phyloP scores from a whole-genome alignment of 495 filamentous ascomycete genomes.

The Hypoxylon lenormandii region DNA sequence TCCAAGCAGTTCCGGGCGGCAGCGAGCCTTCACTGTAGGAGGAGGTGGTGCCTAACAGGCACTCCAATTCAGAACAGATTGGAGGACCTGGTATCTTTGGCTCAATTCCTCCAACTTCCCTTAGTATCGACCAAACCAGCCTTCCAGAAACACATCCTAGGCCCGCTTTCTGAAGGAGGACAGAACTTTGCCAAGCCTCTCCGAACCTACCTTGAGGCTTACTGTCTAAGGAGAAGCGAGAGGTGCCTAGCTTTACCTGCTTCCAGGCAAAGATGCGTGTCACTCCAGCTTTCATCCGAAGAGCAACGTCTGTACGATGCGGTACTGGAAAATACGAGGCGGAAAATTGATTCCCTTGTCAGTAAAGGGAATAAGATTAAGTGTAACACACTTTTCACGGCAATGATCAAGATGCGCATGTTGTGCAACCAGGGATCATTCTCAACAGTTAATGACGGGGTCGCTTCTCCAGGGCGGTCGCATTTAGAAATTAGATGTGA shows the following conservation, averaged over 20 bases:
- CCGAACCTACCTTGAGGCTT: too few relatives aligned
- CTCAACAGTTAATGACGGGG: constrained; percentile 19
- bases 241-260: too few relatives aligned
- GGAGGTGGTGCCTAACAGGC: constrained; percentile 85
- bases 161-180: neutral
- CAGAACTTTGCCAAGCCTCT: neutral
- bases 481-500: too few relatives aligned
- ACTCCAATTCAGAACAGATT: constrained; percentile 82
- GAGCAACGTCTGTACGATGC: neutral
- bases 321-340: neutral
- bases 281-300: neutral
- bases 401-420: constrained; percentile 58
- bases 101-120: constrained; percentile 77
- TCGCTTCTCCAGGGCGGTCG: too few relatives aligned
- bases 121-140: constrained; percentile 63
- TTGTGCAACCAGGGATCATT: constrained; percentile 65
- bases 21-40: constrained; percentile 69
- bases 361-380: constrained; percentile 1
- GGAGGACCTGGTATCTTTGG: constrained; percentile 78
- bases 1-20: constrained; percentile 75
- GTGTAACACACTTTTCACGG: constrained; percentile 51
- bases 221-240: too few relatives aligned
- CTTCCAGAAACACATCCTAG: constrained; percentile 1
- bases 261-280: neutral
- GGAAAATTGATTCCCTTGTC: neutral